These are phyloP conservation scores for Elsinoe ampelina DNA, from an alignment of 2,329 filamentous ascomycete genomes.

Conservation along the genomic window DNA sequence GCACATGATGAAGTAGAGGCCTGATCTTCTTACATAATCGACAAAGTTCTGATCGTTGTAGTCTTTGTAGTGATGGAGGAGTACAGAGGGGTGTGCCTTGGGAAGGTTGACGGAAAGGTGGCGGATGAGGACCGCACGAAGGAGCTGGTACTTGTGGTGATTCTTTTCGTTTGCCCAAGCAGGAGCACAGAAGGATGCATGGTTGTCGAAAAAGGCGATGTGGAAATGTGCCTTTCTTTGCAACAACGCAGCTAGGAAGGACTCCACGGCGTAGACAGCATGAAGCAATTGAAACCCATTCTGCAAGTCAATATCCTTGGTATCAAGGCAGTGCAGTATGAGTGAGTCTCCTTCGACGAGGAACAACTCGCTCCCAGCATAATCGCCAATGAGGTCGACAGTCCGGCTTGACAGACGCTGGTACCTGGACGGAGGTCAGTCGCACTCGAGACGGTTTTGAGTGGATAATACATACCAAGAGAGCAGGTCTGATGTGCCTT, in stretches of 20 bases:
- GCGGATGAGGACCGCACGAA: slow-evolving; percentile 53
- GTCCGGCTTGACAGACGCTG: slow-evolving; percentile 34
- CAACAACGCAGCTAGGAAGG: slow-evolving; percentile 51
- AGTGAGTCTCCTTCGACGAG: slow-evolving; percentile 64
- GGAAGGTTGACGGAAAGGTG: slow-evolving; percentile 48
- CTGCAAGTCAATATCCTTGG: slow-evolving; percentile 56
- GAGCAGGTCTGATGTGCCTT: background rate
- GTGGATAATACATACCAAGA: background rate
- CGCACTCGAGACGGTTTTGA: no score
- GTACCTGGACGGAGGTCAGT: slow-evolving; percentile 25
- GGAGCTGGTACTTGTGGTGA: slow-evolving; percentile 49
- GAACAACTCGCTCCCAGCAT: slow-evolving; percentile 64
- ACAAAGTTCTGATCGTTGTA: slow-evolving; percentile 36
- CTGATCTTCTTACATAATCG: slow-evolving; percentile 45
- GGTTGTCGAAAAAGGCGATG: slow-evolving; percentile 56
- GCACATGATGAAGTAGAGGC: slow-evolving; percentile 59
- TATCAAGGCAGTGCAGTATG: slow-evolving; percentile 54
- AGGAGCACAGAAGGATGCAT: slow-evolving; percentile 49
- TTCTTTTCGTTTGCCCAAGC: slow-evolving; percentile 25
- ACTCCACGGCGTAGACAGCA: slow-evolving; percentile 59
- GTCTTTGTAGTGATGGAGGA: background rate
- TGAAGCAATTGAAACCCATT: slow-evolving; percentile 63
- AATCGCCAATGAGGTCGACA: slow-evolving; percentile 64
- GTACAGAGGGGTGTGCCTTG: slow-evolving; percentile 32
- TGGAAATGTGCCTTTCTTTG: slow-evolving; percentile 62